Evolutionary conservation across 352 stramenopile genomes (phyloP).

Genomic region (Pythium rhizo-oryzae): DNA sequence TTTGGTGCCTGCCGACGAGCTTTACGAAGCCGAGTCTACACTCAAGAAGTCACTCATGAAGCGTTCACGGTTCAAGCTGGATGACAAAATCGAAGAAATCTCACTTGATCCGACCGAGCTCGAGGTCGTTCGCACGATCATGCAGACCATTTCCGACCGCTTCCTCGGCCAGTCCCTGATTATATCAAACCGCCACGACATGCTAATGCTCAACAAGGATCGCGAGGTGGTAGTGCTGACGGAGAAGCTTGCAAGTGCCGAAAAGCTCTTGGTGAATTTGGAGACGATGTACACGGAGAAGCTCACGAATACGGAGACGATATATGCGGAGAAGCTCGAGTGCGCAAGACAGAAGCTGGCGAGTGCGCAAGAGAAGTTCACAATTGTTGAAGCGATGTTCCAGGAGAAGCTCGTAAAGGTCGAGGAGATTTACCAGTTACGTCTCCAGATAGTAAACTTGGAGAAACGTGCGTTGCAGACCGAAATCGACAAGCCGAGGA

Average conservation of each 20-base stretch:
- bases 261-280: neutral
- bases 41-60: conserved; percentile 7
- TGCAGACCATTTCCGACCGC: conserved; percentile 16
- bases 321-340: neutral
- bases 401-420: neutral
- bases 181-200: neutral
- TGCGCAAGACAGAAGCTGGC: neutral
- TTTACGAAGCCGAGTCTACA: conserved; percentile 9
- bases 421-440: neutral
- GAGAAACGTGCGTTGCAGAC: neutral
- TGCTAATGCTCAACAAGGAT: conserved; percentile 5
- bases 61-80: conserved; percentile 2
- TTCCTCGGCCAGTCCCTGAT: conserved; percentile 3
- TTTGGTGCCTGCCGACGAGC: conserved; percentile 9
- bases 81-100: conserved; percentile 10
- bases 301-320: neutral
- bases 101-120: neutral
- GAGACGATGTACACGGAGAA: neutral
- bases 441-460: neutral
- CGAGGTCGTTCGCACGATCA: conserved; percentile 12
- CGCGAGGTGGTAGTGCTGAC: neutral
- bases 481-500: neutral
- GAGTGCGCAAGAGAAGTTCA: neutral
- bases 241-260: neutral
- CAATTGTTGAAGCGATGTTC: neutral